Evolutionary conservation across 1,139 yeast genomes (phyloP).

Genomic region (Geotrichum cucujoidarum): DNA sequence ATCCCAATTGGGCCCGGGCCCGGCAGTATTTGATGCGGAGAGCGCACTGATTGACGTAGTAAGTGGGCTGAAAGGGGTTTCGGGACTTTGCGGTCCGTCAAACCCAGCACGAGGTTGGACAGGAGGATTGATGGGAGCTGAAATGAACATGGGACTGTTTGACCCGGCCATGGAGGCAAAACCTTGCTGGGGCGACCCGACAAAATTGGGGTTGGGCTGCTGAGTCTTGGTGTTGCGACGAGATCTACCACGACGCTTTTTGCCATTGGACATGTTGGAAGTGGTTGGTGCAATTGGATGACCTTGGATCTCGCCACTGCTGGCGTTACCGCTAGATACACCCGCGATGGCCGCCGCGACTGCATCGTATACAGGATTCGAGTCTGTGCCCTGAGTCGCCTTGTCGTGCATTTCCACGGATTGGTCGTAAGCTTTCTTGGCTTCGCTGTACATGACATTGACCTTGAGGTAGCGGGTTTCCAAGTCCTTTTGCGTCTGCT

Average conservation of each 20-base stretch:
- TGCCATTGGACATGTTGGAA: constrained; percentile 8
- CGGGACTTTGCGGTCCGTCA: constrained; percentile 5
- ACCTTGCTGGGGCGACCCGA: constrained; percentile 13
- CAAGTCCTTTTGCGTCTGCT: constrained; percentile 33
- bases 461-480: constrained; percentile 35
- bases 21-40: constrained; percentile 7
- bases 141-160: constrained; percentile 4
- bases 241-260: constrained; percentile 17
- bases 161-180: constrained; percentile 3
- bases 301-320: constrained; percentile 6
- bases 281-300: constrained; percentile 13
- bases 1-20: constrained; percentile 10
- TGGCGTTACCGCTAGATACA: constrained; percentile 13
- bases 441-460: constrained; percentile 33
- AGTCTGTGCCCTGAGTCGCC: constrained; percentile 3
- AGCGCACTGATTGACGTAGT: constrained; percentile 9
- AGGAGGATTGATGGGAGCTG: constrained; percentile 12
- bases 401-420: constrained; percentile 17
- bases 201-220: constrained; percentile 4
- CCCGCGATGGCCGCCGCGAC: constrained; percentile 19
- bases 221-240: constrained; percentile 17
- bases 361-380: constrained; percentile 17
- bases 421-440: constrained; percentile 27
- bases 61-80: constrained; percentile 7
- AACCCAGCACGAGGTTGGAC: constrained; percentile 1